Evolutionary conservation across 768 basidiomycete species (phyloP).

Genomic region (Tulasnella calospora): DNA sequence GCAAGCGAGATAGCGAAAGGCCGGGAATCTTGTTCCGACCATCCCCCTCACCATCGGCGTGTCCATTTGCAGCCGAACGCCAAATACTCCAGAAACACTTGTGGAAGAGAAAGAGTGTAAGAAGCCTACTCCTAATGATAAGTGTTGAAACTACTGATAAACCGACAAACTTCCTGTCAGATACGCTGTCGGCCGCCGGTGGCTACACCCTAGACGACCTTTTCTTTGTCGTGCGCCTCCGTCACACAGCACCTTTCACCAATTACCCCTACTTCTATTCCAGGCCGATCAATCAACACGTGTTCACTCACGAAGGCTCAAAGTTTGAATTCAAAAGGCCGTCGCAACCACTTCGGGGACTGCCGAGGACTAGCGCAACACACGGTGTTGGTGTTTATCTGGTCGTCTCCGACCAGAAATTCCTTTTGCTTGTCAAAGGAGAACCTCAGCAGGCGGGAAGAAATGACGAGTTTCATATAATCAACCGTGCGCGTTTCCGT

Average conservation of each 20-base stretch:
- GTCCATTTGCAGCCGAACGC: not conserved
- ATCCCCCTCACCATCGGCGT: not conserved
- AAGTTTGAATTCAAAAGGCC: not conserved
- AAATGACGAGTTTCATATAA: not conserved
- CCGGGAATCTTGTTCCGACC: not conserved
- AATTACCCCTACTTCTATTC: not conserved
- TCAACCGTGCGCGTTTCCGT: not conserved
- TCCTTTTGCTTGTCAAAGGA: not conserved
- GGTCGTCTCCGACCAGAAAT: not conserved
- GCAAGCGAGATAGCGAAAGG: not conserved
- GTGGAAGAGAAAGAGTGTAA: not conserved
- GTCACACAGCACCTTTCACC: not conserved
- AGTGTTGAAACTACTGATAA: not conserved
- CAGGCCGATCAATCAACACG: not conserved
- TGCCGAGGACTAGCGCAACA: not conserved
- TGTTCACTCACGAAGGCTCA: not conserved
- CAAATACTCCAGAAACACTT: not conserved
- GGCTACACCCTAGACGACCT: not conserved
- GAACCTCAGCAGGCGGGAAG: not conserved
- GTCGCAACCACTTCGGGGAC: not conserved
- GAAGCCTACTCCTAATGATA: not conserved
- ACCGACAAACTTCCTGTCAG: not conserved
- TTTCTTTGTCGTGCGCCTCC: not conserved
- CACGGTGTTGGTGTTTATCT: not conserved
- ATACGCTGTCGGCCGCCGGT: not conserved